Evolutionary conservation across 768 basidiomycete species (phyloP), one percentile per base, ranked within the genome.

Genomic region (Suillus occidentalis): DNA sequence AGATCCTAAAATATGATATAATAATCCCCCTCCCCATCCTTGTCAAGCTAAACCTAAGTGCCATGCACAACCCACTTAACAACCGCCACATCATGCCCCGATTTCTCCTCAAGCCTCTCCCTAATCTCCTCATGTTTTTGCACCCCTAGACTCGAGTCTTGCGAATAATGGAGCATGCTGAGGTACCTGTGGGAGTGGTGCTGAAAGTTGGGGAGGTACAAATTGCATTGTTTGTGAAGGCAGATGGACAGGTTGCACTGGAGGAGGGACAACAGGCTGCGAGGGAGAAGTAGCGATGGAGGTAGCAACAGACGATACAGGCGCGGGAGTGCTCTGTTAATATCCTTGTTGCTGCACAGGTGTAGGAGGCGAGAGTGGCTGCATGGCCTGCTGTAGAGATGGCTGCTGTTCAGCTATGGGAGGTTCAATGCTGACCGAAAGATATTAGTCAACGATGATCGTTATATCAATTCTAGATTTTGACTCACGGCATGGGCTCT

Each of bases 401-500:
- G 78, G 80, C 65, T 81, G 78, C 13, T 52, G 40, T n/a, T 76
- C 74, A 1, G 50, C 39, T 16, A 39, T 18, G n/a, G 69, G 59
- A 34, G 66, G 45, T 43, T 81, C 78, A n/a, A 62, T 71, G 34
- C 78, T 83, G 63, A 22, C 58, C 36, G 47, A 31, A 34, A 62
- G 3, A 6, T 43, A 64, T 69, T 39, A 75, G 65, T 7, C 4
- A 39, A 0, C 4, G 31, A 56, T 55, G 18, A 43, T 18, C 34
- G 40, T 53, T 37, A 8, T 6, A 45, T 49, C 4, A n/a, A 14
- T 18, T 13, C 25, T 42, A 42, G 28, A 37, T 12, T 10, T 62
- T 43, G 20, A 81, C 87, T 73, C 72, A 89, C 88, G 82, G 70
- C 63, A 79, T 79, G 37, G 80, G 28, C n/a, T n/a, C n/a, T n/a